These are phyloP conservation scores for Trichophyton benhamiae DNA, from an alignment of 2,329 filamentous ascomycete species.

Conservation along the genomic window DNA sequence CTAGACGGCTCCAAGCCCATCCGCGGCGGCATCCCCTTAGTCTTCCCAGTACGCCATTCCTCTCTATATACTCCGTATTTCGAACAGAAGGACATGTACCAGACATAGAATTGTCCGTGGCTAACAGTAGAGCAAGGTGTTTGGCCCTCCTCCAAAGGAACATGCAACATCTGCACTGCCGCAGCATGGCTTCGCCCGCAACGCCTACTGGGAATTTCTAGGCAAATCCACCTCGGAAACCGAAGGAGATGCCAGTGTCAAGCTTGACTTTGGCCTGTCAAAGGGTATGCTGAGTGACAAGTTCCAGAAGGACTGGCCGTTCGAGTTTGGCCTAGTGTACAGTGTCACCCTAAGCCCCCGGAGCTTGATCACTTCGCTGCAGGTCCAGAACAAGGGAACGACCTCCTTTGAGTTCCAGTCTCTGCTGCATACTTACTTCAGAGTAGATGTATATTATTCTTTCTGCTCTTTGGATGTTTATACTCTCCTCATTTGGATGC, in stretches of 20 bases:
- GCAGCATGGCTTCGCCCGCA: constrained; percentile 45
- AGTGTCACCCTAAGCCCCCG: constrained; percentile 72
- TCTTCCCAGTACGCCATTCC: constrained; percentile 65
- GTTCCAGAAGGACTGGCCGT: constrained; percentile 63
- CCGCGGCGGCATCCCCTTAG: constrained; percentile 78
- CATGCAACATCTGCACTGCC: constrained; percentile 67
- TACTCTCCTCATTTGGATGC: not conserved
- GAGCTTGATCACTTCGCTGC: constrained; percentile 65
- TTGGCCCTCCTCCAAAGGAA: constrained; percentile 67
- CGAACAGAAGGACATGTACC: not conserved
- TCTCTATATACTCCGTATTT: not conserved
- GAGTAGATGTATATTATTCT: constrained; percentile 52
- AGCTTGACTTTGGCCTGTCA: constrained; percentile 90
- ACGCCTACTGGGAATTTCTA: constrained; percentile 71
- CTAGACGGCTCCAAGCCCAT: constrained; percentile 84
- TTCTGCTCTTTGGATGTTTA: not conserved
- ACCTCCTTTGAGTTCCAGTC: constrained; percentile 82
- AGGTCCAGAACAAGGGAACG: constrained; percentile 77
- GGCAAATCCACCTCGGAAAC: constrained; percentile 69
- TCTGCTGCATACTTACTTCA: constrained; percentile 82
- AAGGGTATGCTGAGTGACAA: constrained; percentile 57
- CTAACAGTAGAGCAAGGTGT: constrained; percentile 44
- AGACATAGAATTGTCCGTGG: not conserved
- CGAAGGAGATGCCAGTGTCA: constrained; percentile 55
- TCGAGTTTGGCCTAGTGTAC: constrained; percentile 82